Base-by-base conservation (phyloP, 305 asterid genomes). In the Caryopteris hybrid region DNA sequence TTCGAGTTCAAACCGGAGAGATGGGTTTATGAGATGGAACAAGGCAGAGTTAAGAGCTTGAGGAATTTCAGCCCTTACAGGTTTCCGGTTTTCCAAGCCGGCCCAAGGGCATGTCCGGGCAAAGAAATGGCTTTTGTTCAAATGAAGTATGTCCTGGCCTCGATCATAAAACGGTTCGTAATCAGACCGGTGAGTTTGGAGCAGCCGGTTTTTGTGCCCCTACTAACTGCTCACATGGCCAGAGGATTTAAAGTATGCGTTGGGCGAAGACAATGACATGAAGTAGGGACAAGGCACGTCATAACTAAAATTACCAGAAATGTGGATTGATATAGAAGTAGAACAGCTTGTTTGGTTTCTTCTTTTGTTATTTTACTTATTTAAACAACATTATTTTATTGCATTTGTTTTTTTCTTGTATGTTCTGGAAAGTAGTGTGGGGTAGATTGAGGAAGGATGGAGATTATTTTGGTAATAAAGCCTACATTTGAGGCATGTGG, bases 151-250 rank as follows among this genome's bases (percentile, higher is more conserved):
- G 85, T 83, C 2, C 84, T 79, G 31, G 85, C 76, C 63, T 72
- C 88, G 11, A 75, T 81, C n/a, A 29, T 88, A 48, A 74, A 38
- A 41, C 79, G 81, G 61, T 88, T 83, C 64, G 74, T 67, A 11
- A 56, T 86, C 64, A 76, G 61, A 73, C 84, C 90, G 54, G 85
- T 33, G 65, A 61, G 59, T 22, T 39, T 48, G 1, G 73, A 66
- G 64, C 64, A 31, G 29, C 89, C 96, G n/a, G 77, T 76, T 21
- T 86, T 79, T 55, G 79, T 84, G 68, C 92, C 96, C 10, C 81
- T 84, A 43, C 84, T 88, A 54, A 88, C 96, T 9, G 93, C 96
- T n/a, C 91, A 82, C 77, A 79, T 88, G 95, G 91, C 84, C 34
- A 86, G 78, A 71, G 93, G 96, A 16, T 80, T 84, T 46, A 73